Evolutionary conservation across 352 stramenopile species (phyloP), one percentile per base, ranked within the genome.

Genomic region (Phytophthora uliginosa): DNA sequence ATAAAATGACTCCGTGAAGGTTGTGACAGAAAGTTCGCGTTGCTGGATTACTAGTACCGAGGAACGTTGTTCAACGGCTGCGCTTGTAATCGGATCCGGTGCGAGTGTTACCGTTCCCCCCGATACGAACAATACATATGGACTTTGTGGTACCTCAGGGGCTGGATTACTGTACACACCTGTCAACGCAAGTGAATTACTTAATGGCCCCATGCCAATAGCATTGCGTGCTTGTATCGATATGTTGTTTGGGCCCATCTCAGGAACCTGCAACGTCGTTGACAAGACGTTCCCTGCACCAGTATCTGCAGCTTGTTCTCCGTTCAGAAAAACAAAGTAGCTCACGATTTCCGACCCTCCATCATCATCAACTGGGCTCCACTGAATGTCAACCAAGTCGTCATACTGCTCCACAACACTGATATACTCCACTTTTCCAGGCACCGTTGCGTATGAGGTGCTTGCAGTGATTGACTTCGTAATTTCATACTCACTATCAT

Each of bases 261-360:
- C n/a, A 15, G 59, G 12, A 9, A 69, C 24, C 51, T 64, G 58
- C 7, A 91, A n/a, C 0, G 63, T 68, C 20, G 67, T 57, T 8
- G 78, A 85, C 2, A 77, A 17, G 0, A 66, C 78, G 5, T 48
- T 52, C 33, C 72, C 78, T 52, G 76, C 53, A 0, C 28, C 45
- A 13, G 72, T 84, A 12, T 71, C 34, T 6, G 54, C 42, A 4
- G 69, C 38, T 1, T 85, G 31, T 7, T 72, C 80, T 3, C 80
- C 82, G 50, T 92, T 89, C 33, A 86, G 20, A 51, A 83, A 89
- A 0, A 90, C 22, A 15, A 85, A 22, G 34, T 91, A 91, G 13
- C 55, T 61, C n/a, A 63, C 12, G 15, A 90, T 74, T 15, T 59
- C 18, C 1, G 64, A 66, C 3, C 85, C 85, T 54, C 85, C 85